Evolutionary conservation across 2,329 filamentous ascomycete genomes (phyloP).

Genomic region (Fusarium sublunatum): DNA sequence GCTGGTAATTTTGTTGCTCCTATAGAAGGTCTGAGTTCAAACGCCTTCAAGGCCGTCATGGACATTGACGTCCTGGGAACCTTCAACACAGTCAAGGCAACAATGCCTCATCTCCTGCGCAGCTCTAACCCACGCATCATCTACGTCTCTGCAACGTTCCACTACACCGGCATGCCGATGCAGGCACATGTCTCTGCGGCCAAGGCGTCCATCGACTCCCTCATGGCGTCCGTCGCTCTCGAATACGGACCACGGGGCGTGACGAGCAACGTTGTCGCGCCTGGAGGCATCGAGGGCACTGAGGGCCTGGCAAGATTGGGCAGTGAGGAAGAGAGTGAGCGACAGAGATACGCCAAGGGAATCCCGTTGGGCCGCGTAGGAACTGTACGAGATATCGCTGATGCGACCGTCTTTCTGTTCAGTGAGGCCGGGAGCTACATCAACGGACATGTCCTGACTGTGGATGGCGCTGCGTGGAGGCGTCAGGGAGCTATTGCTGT

Average conservation of each 20-base stretch:
- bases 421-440: slow-evolving; percentile 87
- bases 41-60: slow-evolving; percentile 95
- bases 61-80: slow-evolving; percentile 96
- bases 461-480: slow-evolving; percentile 72
- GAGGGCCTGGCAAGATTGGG: slow-evolving; percentile 79
- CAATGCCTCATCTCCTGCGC: slow-evolving; percentile 80
- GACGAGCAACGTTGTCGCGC: slow-evolving; percentile 88
- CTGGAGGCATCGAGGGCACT: slow-evolving; percentile 86
- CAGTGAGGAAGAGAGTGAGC: slow-evolving; percentile 51
- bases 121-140: slow-evolving; percentile 86
- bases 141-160: slow-evolving; percentile 90
- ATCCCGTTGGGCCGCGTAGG: slow-evolving; percentile 84
- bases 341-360: slow-evolving; percentile 51
- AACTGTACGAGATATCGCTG: slow-evolving; percentile 86
- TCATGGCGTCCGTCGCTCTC: slow-evolving; percentile 81
- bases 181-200: slow-evolving; percentile 92
- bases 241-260: slow-evolving; percentile 91
- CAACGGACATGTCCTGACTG: slow-evolving; percentile 83
- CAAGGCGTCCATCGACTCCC: slow-evolving; percentile 89
- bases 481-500: slow-evolving; percentile 59
- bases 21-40: slow-evolving; percentile 81
- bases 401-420: slow-evolving; percentile 91
- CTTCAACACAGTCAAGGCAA: slow-evolving; percentile 95
- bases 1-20: slow-evolving; percentile 96
- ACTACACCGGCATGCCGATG: slow-evolving; percentile 86